These are phyloP conservation scores for Xenoacremonium recifei DNA, from an alignment of 2,329 filamentous ascomycete genomes.

Conservation along the genomic window DNA sequence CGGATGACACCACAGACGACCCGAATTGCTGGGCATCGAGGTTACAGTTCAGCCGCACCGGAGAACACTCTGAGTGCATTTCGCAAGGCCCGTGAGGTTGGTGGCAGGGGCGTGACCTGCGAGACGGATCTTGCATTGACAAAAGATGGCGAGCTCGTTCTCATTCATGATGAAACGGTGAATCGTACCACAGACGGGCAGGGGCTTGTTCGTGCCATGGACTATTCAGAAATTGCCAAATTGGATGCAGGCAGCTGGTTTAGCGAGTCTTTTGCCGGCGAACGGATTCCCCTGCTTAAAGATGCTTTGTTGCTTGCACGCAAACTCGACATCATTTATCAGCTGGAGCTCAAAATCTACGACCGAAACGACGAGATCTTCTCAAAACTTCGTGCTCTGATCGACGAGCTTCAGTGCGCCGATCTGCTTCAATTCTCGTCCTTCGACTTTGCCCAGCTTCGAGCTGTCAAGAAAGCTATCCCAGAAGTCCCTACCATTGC, in stretches of 20 bases:
- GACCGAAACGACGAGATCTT: constrained; percentile 7
- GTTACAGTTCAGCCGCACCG: constrained; percentile 5
- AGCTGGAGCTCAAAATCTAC: constrained; percentile 12
- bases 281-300: constrained; percentile 4
- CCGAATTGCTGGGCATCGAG: constrained; percentile 6
- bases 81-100: constrained; percentile 3
- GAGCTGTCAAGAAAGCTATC: constrained; percentile 7
- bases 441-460: constrained; percentile 10
- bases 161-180: constrained; percentile 10
- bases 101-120: constrained; percentile 6
- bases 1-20: constrained; percentile 1
- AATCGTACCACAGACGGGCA: constrained; percentile 10
- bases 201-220: constrained; percentile 8
- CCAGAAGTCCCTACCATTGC: constrained; percentile 6
- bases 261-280: constrained; percentile 5
- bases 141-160: constrained; percentile 7
- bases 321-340: constrained; percentile 7
- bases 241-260: constrained; percentile 9
- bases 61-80: constrained; percentile 8
- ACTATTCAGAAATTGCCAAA: constrained; percentile 6
- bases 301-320: constrained; percentile 7
- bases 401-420: constrained; percentile 9
- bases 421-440: constrained; percentile 8
- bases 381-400: constrained; percentile 3
- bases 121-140: constrained; percentile 10